phyloP scores from a whole-genome alignment of 441 rosid species.

The Omphalea diandra region DNA sequence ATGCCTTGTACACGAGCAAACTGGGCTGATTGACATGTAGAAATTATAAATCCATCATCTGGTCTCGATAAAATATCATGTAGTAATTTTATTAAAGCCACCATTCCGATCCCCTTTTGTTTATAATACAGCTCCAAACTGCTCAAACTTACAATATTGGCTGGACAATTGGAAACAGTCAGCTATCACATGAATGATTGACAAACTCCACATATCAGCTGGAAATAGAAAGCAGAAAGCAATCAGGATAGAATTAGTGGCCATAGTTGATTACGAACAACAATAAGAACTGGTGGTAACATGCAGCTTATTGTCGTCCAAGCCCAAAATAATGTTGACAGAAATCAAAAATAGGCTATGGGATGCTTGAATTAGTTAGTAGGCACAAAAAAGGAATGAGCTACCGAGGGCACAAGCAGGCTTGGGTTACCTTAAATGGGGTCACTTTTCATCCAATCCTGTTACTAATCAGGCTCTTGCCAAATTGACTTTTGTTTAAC shows the following conservation, averaged over 20 bases:
- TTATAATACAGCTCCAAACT: background rate
- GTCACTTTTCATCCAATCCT: background rate
- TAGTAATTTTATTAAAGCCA: background rate
- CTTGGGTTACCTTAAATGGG: background rate
- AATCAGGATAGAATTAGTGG: background rate
- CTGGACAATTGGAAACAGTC: background rate
- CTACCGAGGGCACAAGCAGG: background rate
- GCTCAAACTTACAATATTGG: background rate
- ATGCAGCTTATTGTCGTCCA: background rate
- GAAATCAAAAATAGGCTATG: background rate
- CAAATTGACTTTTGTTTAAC: background rate
- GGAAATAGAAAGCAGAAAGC: background rate
- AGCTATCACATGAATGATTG: background rate
- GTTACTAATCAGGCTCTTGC: background rate
- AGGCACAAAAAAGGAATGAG: background rate
- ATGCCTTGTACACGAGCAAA: background rate
- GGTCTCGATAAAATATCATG: background rate
- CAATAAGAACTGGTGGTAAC: background rate
- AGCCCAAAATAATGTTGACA: background rate
- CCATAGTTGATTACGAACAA: background rate
- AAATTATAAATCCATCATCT: background rate
- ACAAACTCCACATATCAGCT: background rate
- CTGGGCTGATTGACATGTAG: background rate
- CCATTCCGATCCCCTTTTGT: too few species aligned
- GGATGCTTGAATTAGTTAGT: background rate